phyloP scores from a whole-genome alignment of 2,329 filamentous ascomycete species.

The Simplicillium aogashimaense region DNA sequence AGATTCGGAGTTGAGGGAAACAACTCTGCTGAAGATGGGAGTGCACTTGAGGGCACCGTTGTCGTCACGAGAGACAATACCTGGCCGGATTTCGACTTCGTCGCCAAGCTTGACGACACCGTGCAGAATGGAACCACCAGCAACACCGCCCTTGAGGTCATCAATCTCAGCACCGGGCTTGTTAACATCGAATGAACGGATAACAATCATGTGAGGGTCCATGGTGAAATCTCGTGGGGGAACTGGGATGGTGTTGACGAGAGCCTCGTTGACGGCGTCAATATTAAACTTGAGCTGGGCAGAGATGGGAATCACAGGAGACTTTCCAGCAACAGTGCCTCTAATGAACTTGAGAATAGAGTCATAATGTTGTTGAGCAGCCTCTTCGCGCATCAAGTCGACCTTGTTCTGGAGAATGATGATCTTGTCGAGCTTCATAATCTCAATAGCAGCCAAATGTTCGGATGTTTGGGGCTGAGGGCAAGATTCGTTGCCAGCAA shows the following conservation, averaged over 20 bases:
- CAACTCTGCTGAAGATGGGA: constrained; percentile 91
- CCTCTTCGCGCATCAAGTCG: constrained; percentile 94
- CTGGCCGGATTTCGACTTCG: constrained; percentile 97
- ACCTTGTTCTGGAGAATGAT: constrained; percentile 99
- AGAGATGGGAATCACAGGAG: constrained; percentile 92
- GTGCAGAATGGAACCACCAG: constrained; percentile 91
- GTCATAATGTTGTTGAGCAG: constrained; percentile 86
- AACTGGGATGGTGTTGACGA: constrained; percentile 90
- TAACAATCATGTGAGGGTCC: constrained; percentile 97
- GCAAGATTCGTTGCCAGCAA: constrained; percentile 97
- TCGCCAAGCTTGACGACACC: constrained; percentile 95
- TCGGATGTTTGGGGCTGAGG: constrained; percentile 98
- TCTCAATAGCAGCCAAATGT: constrained; percentile 97
- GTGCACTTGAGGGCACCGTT: constrained; percentile 91
- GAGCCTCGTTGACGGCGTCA: constrained; percentile 91
- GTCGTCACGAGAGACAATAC: constrained; percentile 93
- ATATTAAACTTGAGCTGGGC: constrained; percentile 99
- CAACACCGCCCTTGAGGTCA: constrained; percentile 96
- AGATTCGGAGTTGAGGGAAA: constrained; percentile 92
- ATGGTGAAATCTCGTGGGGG: constrained; percentile 83
- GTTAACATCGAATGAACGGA: constrained; percentile 98
- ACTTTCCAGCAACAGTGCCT: constrained; percentile 89
- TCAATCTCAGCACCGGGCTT: constrained; percentile 99
- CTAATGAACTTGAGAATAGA: constrained; percentile 98
- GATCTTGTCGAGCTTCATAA: constrained; percentile 99